A percentile compares a stretch with the other conserved stretches of the same genome.
These are phyloP conservation scores for Aspergillus nidulans DNA, from an alignment of 495 filamentous ascomycete species.

Conservation along the genomic window DNA sequence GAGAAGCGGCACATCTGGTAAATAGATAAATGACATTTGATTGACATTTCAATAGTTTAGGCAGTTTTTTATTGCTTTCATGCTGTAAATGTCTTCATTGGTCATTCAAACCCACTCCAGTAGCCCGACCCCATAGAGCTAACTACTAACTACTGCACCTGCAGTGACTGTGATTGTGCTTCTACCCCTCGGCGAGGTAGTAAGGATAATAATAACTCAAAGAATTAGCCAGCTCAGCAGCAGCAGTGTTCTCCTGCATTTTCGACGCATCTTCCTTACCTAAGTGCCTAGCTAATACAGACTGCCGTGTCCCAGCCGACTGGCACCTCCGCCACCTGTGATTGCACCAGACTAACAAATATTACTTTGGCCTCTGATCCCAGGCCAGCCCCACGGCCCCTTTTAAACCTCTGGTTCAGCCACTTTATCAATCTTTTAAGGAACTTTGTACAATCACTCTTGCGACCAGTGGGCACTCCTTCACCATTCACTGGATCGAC, in stretches of 20 bases:
- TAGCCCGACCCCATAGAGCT: slow-evolving; percentile 4
- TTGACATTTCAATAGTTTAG: not conserved
- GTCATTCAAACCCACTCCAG: slow-evolving; percentile 7
- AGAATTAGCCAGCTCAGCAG: not conserved
- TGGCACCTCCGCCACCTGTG: not conserved
- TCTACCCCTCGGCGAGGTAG: not conserved
- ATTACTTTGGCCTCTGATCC: not conserved
- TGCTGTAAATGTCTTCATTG: slow-evolving; percentile 7
- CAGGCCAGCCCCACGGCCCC: not conserved
- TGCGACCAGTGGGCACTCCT: too few relatives aligned
- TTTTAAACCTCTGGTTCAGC: not conserved
- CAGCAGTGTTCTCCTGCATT: not conserved
- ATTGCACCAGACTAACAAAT: not conserved
- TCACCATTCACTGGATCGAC: too few relatives aligned
- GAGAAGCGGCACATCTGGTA: too few relatives aligned
- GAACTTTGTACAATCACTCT: too few relatives aligned
- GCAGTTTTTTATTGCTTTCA: not conserved
- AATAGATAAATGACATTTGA: not conserved
- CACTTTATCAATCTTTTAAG: not conserved
- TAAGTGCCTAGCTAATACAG: not conserved
- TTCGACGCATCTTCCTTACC: not conserved
- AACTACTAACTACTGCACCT: not conserved
- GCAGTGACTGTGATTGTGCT: not conserved
- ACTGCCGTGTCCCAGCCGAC: not conserved
- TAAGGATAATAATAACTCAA: not conserved